Evolutionary conservation across 768 basidiomycete genomes (phyloP).

Genomic region (Rhizopogon vinicolor): DNA sequence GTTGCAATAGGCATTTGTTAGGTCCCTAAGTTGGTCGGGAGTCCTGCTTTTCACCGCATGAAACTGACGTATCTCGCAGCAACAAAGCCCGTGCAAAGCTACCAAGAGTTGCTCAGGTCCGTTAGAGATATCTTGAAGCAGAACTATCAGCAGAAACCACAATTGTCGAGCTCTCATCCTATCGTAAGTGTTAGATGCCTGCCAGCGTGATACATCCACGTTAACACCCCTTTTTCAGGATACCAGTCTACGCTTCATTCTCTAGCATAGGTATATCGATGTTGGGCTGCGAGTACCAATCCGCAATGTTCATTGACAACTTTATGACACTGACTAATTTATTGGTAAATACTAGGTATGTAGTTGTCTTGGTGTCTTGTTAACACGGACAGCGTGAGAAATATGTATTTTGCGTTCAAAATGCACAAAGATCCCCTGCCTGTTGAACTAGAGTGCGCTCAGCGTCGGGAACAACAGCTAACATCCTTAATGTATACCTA

Average conservation of each 20-base stretch:
- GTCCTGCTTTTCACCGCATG: background rate
- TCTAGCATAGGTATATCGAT: conserved; percentile 9
- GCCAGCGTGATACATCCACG: background rate
- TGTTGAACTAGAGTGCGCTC: too few species aligned
- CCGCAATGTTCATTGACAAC: too few species aligned
- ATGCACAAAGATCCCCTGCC: too few species aligned
- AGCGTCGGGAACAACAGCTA: too few species aligned
- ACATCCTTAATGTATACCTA: too few species aligned
- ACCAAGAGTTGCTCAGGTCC: conserved; percentile 55
- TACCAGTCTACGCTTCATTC: conserved; percentile 24
- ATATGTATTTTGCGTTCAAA: too few species aligned
- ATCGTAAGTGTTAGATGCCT: conserved; percentile 38
- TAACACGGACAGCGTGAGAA: too few species aligned
- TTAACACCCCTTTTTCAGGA: conserved; percentile 13
- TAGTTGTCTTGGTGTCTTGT: too few species aligned
- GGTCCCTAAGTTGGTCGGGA: conserved; percentile 35
- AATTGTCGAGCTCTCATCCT: conserved; percentile 68
- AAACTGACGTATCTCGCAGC: conserved; percentile 18
- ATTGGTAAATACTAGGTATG: too few species aligned
- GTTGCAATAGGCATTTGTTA: conserved; percentile 54
- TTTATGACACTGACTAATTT: too few species aligned
- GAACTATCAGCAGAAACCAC: conserved; percentile 66
- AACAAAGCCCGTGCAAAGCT: conserved; percentile 54
- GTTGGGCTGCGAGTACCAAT: background rate
- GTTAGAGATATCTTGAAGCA: conserved; percentile 56